phyloP scores from a whole-genome alignment of 108 stramenopile genomes.

The Seminavis robusta region DNA sequence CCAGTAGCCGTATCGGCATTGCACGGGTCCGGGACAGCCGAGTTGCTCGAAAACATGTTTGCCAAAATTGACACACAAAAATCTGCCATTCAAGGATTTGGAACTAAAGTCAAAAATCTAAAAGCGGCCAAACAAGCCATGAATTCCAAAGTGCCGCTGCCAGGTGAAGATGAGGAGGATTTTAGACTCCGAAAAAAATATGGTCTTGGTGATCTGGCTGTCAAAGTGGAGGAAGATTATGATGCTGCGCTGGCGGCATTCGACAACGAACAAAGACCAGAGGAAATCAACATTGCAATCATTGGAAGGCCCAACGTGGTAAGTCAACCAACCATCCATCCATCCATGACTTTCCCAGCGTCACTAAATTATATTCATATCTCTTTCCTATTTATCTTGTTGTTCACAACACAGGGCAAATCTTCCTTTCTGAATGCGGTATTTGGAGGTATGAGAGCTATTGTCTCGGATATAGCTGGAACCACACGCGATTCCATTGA shows the following conservation, averaged over 20 bases:
- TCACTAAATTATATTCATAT: too few species aligned
- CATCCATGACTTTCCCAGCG: too few species aligned
- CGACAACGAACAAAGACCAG: constrained; percentile 57
- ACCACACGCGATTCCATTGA: constrained; percentile 98
- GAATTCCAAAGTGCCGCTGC: constrained; percentile 59
- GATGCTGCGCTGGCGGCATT: constrained; percentile 75
- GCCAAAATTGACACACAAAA: constrained; percentile 68
- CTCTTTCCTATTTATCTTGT: too few species aligned
- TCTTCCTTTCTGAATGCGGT: constrained; percentile 88
- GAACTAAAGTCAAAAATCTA: constrained; percentile 73
- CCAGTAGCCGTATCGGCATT: constrained; percentile 92
- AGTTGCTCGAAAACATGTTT: constrained; percentile 87
- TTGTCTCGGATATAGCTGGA: constrained; percentile 94
- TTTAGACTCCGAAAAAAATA: constrained; percentile 61
- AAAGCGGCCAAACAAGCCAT: constrained; percentile 56
- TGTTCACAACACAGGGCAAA: too few species aligned
- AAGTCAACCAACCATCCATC: too few species aligned
- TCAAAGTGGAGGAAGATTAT: constrained; percentile 64
- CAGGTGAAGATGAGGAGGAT: constrained; percentile 76
- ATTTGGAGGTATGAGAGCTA: constrained; percentile 87
- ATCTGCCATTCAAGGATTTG: constrained; percentile 69
- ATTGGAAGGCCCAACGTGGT: constrained; percentile 97
- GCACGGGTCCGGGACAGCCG: constrained; percentile 95
- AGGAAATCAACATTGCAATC: constrained; percentile 92
- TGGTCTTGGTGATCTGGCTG: constrained; percentile 56